Evolutionary conservation across 768 basidiomycete genomes (phyloP).

Genomic region (Rossbeevera mucosa): DNA sequence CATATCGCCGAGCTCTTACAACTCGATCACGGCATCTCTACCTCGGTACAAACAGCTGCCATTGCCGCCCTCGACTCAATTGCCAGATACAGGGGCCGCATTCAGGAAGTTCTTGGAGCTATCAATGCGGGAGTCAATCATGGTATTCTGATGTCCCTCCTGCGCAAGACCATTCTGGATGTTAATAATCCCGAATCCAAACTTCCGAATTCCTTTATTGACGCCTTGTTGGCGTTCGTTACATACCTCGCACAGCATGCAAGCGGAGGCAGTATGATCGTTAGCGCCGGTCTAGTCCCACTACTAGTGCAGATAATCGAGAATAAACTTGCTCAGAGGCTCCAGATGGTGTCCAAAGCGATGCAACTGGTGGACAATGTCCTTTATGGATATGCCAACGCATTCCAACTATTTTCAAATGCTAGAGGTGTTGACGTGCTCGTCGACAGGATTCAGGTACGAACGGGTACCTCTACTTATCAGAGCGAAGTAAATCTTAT

Average conservation of each 20-base stretch:
- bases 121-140: constrained; percentile 96
- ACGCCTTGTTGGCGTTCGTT: constrained; percentile 81
- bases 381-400: constrained; percentile 83
- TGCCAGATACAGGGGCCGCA: constrained; percentile 75
- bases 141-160: constrained; percentile 85
- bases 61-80: constrained; percentile 89
- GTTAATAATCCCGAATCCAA: constrained; percentile 62
- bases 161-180: constrained; percentile 76
- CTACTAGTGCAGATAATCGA: constrained; percentile 87
- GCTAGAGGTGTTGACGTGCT: constrained; percentile 80
- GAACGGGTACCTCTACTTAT: constrained; percentile 17
- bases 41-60: constrained; percentile 76
- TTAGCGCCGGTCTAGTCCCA: constrained; percentile 88
- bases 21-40: constrained; percentile 66
- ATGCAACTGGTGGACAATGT: constrained; percentile 92
- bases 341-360: constrained; percentile 79
- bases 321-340: constrained; percentile 61
- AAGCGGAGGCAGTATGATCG: constrained; percentile 87
- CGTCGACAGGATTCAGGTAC: constrained; percentile 82
- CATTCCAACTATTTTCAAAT: constrained; percentile 82
- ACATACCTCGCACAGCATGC: constrained; percentile 83
- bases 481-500: constrained; percentile 6
- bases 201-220: constrained; percentile 71
- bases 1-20: constrained; percentile 89
- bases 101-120: constrained; percentile 83